A percentile compares a stretch with the other conserved stretches of the same genome.
Conservation (phyloP, 75 land plant genomes). For the Larix kaempferi region DNA sequence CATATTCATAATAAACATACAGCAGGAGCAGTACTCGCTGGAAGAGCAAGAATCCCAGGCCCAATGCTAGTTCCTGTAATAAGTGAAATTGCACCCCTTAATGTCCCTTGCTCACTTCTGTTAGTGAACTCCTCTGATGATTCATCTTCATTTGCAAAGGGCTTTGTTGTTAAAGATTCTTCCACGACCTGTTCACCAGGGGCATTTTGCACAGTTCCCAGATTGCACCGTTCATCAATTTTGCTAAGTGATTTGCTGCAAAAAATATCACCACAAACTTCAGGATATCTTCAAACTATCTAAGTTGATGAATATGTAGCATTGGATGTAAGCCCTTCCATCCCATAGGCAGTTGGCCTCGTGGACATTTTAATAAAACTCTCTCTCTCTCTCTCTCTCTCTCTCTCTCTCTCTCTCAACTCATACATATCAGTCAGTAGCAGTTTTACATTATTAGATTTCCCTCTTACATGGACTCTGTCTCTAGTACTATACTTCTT, state of each 20-base stretch:
- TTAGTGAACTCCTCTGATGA: background rate
- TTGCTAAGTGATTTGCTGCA: background rate
- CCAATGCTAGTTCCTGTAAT: constrained; percentile 83
- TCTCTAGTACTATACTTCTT: background rate
- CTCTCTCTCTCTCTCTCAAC: background rate
- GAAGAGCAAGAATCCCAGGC: constrained; percentile 83
- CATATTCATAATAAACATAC: constrained; percentile 28
- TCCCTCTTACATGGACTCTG: background rate
- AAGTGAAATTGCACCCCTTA: constrained; percentile 71
- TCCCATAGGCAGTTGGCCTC: background rate
- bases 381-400: background rate
- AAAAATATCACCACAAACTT: background rate
- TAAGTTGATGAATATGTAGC: background rate
- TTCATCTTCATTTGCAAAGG: background rate
- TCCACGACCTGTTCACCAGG: background rate
- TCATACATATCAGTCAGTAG: background rate
- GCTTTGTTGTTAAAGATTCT: background rate
- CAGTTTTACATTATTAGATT: no score
- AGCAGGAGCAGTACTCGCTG: constrained; percentile 66
- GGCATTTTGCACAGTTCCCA: background rate
- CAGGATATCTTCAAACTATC: background rate
- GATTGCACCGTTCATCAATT: background rate
- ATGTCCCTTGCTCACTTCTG: constrained; percentile 30
- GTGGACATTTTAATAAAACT: background rate
- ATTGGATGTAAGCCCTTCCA: background rate